phyloP scores from a whole-genome alignment of 371 early-diverging fungal species.

The Syncephalastrum contaminatum region DNA sequence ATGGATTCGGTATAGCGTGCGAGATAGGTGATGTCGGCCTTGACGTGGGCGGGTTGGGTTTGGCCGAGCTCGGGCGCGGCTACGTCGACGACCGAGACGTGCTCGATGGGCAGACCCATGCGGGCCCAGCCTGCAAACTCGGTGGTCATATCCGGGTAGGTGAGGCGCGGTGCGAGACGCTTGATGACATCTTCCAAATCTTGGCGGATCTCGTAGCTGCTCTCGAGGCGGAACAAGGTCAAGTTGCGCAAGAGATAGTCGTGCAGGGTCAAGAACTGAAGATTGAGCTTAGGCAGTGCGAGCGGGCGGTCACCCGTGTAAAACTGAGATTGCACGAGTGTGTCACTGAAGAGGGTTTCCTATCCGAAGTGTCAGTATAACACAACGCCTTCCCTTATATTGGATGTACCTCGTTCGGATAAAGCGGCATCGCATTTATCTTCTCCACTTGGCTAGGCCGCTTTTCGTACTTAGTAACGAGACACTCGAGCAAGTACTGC shows the following conservation, averaged over 20 bases:
- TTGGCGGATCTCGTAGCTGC: conserved; percentile 79
- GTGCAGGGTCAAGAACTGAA: conserved; percentile 90
- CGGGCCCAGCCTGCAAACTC: conserved; percentile 91
- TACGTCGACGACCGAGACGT: conserved; percentile 69
- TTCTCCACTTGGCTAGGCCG: conserved; percentile 66
- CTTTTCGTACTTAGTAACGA: conserved; percentile 62
- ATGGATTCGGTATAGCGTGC: conserved; percentile 67
- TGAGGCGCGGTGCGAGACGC: conserved; percentile 71
- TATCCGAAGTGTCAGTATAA: conserved; percentile 8
- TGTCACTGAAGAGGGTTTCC: conserved; percentile 54
- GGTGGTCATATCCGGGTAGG: conserved; percentile 57
- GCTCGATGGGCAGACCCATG: conserved; percentile 78
- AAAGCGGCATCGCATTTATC: conserved; percentile 72
- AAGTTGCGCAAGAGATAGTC: conserved; percentile 91
- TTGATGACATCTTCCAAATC: conserved; percentile 87
- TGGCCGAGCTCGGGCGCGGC: conserved; percentile 78
- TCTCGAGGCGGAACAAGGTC: conserved; percentile 79
- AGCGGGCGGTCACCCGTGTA: conserved; percentile 72
- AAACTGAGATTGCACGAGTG: conserved; percentile 53
- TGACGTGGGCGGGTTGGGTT: conserved; percentile 68
- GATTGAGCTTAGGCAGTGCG: conserved; percentile 85
- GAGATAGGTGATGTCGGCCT: conserved; percentile 73
- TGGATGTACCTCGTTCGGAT: conserved; percentile 75
- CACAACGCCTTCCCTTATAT: neutral
- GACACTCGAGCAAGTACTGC: conserved; percentile 50